Conservation (phyloP, 23 red algal species). For the Gracilariopsis chorda region DNA sequence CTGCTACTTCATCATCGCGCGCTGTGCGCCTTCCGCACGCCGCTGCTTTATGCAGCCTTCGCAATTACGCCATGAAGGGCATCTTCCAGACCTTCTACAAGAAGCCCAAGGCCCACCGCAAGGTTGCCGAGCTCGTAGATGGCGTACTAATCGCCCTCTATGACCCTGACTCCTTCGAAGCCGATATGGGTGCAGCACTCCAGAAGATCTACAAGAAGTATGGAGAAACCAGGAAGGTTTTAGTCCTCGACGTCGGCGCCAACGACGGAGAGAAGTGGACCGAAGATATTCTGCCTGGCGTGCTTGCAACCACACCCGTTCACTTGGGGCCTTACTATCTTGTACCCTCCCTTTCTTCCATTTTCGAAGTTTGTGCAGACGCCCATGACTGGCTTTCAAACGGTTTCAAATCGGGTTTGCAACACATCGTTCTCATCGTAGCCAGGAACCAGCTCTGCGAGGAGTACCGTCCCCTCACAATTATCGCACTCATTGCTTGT, state of each 20-base stretch:
- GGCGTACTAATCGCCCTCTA: conserved; percentile 71
- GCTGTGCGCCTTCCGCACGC: not conserved
- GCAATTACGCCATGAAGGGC: conserved; percentile 41
- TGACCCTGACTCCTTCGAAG: conserved; percentile 58
- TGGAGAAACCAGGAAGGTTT: conserved; percentile 30
- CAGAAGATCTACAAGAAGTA: conserved; percentile 60
- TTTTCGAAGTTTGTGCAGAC: conserved; percentile 70
- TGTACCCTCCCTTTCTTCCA: conserved; percentile 51
- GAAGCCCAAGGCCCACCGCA: conserved; percentile 52
- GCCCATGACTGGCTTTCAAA: conserved; percentile 51
- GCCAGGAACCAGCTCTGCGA: conserved; percentile 36
- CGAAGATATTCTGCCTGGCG: conserved; percentile 53
- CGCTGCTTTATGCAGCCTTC: not conserved
- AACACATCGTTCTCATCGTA: conserved; percentile 68
- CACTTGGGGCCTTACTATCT: conserved; percentile 59
- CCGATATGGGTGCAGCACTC: conserved; percentile 36
- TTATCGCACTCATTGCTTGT: conserved; percentile 52
- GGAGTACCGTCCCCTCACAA: conserved; percentile 50
- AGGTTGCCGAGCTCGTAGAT: conserved; percentile 63
- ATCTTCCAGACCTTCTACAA: conserved; percentile 62
- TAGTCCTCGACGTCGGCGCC: conserved; percentile 55
- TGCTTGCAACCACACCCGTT: conserved; percentile 35
- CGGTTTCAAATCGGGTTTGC: conserved; percentile 28
- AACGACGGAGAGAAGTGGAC: conserved; percentile 10
- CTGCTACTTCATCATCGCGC: not conserved